These are phyloP conservation scores for Cordyceps tenuipes DNA, from an alignment of 2,329 filamentous ascomycete species.

Conservation along the genomic window DNA sequence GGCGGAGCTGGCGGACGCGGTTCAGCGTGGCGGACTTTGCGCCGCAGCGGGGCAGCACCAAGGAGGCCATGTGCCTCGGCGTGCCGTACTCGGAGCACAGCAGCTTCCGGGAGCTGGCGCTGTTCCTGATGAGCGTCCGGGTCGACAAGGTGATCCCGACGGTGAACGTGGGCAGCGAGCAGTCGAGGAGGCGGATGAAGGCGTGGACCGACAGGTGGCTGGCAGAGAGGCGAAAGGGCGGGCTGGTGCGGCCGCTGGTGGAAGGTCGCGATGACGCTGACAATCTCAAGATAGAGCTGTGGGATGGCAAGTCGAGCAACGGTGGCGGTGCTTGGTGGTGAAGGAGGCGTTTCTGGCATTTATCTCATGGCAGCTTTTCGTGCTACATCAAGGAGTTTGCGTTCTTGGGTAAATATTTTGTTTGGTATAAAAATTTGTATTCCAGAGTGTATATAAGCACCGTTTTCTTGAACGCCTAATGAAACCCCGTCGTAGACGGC, in stretches of 20 bases:
- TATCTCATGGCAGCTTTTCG: no score
- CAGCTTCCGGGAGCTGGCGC: slow-evolving; percentile 85
- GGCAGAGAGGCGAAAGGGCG: slow-evolving; percentile 47
- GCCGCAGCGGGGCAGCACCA: slow-evolving; percentile 75
- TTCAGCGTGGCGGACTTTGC: slow-evolving; percentile 66
- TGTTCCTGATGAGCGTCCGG: slow-evolving; percentile 81
- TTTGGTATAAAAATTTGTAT: slow-evolving; percentile 8
- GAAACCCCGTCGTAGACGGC: slow-evolving; percentile 10
- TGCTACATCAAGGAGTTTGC: background rate
- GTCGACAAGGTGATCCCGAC: slow-evolving; percentile 91
- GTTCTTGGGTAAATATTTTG: background rate
- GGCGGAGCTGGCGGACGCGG: slow-evolving; percentile 63
- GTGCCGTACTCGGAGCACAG: slow-evolving; percentile 96
- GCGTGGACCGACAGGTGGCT: slow-evolving; percentile 57
- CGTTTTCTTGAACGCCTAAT: slow-evolving; percentile 11
- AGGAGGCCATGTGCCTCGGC: slow-evolving; percentile 78
- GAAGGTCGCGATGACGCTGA: slow-evolving; percentile 29
- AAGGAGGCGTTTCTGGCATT: background rate
- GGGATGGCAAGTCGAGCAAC: slow-evolving; percentile 31
- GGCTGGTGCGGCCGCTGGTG: slow-evolving; percentile 38
- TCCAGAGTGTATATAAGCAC: slow-evolving; percentile 9
- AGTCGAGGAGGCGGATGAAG: slow-evolving; percentile 52
- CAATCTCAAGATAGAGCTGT: slow-evolving; percentile 23
- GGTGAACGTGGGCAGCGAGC: slow-evolving; percentile 66
- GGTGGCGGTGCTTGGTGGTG: slow-evolving; percentile 34